Evolutionary conservation across 805 yeast species (phyloP), one percentile per base, ranked within the genome.

Genomic region (Yarrowia deformans): DNA sequence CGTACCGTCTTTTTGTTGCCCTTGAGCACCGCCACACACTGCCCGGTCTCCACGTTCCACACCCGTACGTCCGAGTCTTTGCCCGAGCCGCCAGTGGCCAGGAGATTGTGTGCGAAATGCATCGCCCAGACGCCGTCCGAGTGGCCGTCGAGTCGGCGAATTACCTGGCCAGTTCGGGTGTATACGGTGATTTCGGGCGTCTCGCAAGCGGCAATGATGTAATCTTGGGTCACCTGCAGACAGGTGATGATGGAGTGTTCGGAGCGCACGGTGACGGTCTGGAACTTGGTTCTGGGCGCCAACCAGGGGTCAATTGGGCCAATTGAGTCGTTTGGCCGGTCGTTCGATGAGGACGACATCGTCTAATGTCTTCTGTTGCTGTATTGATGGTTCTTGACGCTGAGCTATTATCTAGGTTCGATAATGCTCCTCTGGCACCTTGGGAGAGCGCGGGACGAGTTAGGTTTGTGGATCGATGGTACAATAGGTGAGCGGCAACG

Each of bases 51-150:
- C 3, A 97, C 88, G 79, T 91, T 97, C 98, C 98, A 94, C 48
- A 94, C 97, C 98, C 99, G 95, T 72, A 94, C 93, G 77, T 97
- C 86, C 34, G 95, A 97, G 48, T 97, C 93, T 76, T 97, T 86
- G 79, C 95, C 99, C 73, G 98, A 97, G 29, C 97, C 92, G 39
- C 98, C 98, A 37, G 95, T 89, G 23, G 94, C 97, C 73, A 94
- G 85, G 74, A 93, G 88, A 75, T 93, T 87, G 55, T 97, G 97
- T 79, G 90, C 92, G 1, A 97, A 91, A 55, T 93, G 89, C 71
- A 94, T 89, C 35, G 97, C 93, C 98, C 98, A 94, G 16, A 94
- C 97, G 50, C 98, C 99, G 83, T 93, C 97, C 64, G 94, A 92
- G 77, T 94, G 99, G 8, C 98, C 99, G 79, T 91, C 91, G 76